Base-by-base conservation (phyloP, 2,329 filamentous ascomycete species). In the Claviceps quebecensis region DNA sequence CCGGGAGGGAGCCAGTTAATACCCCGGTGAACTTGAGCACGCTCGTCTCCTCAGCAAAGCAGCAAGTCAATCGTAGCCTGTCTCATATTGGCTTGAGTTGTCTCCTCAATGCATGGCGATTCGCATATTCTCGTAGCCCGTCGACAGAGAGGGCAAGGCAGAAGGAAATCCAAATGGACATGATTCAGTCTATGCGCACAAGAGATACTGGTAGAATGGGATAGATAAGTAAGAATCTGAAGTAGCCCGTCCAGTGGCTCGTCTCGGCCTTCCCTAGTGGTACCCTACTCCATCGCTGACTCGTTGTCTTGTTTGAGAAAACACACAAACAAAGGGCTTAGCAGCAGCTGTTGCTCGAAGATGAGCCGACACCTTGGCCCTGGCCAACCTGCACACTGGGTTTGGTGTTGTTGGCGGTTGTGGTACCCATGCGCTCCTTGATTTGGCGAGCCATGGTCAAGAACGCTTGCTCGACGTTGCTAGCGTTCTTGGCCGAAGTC, bases 361-460 rank as follows among this genome's bases (percentile, higher is more conserved):
- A 85, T 63, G 83, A 86, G 69, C 94, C 87, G 60, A 98, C 91
- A 63, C 90, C 90, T 71, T 95, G 89, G 65, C 93, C 93, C 67
- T 89, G 86, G 54, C 89, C 87, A 63, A 98, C 93, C 69, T 95
- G 89, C 63, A 98, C 90, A 62, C 87, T 95, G 58, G 91, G 91
- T 78, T 97, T 98, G 75, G 91, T 95, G 81, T 97, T 97, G 76
- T 90, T 90, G 59, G 86, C 86, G 45, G 87, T 85, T 57, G 91
- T 93, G 61, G 88, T 95, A 64, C 93, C 93, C 91, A 98, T 98
- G 66, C 93, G 86, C 77, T 97, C 91, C 81, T 98, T 98, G 76
- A 98, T 98, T 74, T 98, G 93, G 71, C 93, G 86, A 63, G 93
- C 93, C 93, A 98, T 98, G 70, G 93, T 98, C 74, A 98, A 74